Conservation (phyloP, 129 eudicot species). For the Silybum marianum region DNA sequence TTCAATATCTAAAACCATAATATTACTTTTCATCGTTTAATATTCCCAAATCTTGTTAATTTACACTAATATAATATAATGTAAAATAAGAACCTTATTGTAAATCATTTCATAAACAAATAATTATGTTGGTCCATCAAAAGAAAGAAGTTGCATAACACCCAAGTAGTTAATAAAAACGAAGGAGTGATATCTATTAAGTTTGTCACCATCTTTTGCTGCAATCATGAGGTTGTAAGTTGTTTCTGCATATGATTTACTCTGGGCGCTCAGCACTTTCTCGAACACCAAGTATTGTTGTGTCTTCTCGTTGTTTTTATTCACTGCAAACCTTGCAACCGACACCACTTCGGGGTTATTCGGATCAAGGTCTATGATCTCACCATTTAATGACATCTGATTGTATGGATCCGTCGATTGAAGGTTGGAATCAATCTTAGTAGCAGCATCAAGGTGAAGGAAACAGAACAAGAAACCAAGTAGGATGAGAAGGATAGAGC, state of each 20-base stretch:
- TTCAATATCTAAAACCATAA: too few species aligned
- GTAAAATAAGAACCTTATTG: too few species aligned
- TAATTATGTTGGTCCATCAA: neutral
- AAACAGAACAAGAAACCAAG: neutral
- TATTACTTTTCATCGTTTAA: too few species aligned
- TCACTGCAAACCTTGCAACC: neutral
- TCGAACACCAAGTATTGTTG: neutral
- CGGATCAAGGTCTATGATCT: neutral
- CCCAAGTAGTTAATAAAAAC: neutral
- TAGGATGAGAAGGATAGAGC: neutral
- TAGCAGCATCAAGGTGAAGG: neutral
- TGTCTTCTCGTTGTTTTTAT: neutral
- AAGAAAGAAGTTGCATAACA: neutral
- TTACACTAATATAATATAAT: too few species aligned
- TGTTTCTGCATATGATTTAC: neutral
- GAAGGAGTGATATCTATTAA: neutral
- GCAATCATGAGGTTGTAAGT: neutral
- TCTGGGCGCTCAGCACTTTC: neutral
- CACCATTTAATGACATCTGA: neutral
- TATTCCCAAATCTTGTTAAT: too few species aligned
- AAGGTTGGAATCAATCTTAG: neutral
- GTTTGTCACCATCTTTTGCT: neutral
- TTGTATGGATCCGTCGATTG: neutral
- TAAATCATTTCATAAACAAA: neutral
- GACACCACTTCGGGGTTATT: neutral